phyloP scores from a whole-genome alignment of 306 rosid species.

The Potentilla sterilis region DNA sequence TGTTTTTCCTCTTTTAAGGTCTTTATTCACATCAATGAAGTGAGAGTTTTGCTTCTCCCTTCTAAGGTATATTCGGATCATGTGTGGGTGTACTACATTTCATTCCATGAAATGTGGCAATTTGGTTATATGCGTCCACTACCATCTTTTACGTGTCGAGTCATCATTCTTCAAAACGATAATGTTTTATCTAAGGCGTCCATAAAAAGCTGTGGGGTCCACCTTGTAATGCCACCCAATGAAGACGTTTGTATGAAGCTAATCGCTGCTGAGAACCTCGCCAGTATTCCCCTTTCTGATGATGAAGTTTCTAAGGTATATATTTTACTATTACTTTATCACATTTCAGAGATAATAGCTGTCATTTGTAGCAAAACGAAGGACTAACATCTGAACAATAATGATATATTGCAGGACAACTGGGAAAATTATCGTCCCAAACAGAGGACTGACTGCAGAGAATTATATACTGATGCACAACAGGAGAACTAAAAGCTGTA shows the following conservation, averaged over 20 bases:
- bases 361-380: conserved; percentile 26
- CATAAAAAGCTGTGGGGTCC: not conserved
- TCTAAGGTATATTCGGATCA: not conserved
- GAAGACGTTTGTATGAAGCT: not conserved
- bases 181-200: too few relatives aligned
- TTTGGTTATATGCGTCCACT: not conserved
- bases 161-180: not conserved
- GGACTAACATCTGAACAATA: conserved; percentile 50
- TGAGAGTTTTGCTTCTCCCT: fast-evolving
- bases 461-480: too few relatives aligned
- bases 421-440: not conserved
- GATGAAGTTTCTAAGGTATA: too few relatives aligned
- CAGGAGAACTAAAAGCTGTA: too few relatives aligned
- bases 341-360: not conserved
- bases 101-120: not conserved
- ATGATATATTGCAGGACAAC: not conserved
- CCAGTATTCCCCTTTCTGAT: not conserved
- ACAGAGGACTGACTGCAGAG: not conserved
- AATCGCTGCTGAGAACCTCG: not conserved
- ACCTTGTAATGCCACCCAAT: not conserved
- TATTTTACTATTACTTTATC: not conserved
- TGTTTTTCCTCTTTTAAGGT: not conserved
- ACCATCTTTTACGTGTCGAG: not conserved
- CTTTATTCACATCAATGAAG: not conserved
- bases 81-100: not conserved